These are phyloP conservation scores for Omphalea diandra DNA, from an alignment of 441 rosid species.

Conservation along the genomic window DNA sequence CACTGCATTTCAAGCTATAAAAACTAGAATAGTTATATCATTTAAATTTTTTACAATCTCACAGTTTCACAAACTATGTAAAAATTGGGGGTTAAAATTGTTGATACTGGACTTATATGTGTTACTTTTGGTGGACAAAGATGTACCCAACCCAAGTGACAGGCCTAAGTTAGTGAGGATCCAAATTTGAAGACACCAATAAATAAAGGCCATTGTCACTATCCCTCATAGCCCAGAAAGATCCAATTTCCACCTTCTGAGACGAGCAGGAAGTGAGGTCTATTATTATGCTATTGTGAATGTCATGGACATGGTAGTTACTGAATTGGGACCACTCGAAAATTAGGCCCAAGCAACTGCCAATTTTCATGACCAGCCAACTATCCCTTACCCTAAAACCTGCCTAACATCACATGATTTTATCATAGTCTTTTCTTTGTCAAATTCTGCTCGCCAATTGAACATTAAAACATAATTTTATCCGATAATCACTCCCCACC, in stretches of 20 bases:
- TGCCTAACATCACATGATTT: not conserved
- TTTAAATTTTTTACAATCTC: too few species aligned
- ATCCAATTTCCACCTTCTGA: too few species aligned
- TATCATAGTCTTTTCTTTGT: not conserved
- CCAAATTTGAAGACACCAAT: not conserved
- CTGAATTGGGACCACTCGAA: not conserved
- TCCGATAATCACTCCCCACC: conserved; percentile 24
- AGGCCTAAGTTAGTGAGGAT: not conserved
- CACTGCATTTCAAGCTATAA: too few species aligned
- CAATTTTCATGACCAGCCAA: not conserved
- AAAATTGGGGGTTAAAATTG: too few species aligned
- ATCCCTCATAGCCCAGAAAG: conserved; percentile 4
- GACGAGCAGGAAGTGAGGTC: too few species aligned
- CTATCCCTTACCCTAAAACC: conserved; percentile 13
- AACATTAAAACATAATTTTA: not conserved
- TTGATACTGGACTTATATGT: too few species aligned
- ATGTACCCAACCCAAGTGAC: not conserved
- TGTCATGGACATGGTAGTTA: conserved; percentile 13
- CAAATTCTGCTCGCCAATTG: conserved; percentile 9
- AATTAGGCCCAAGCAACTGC: not conserved
- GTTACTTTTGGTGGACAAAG: too few species aligned
- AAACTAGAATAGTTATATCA: too few species aligned
- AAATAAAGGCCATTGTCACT: not conserved
- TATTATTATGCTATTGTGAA: not conserved
- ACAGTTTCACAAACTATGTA: too few species aligned